These are phyloP conservation scores for Galeopsis tetrahit DNA, from an alignment of 257 asterid species.

Conservation along the genomic window DNA sequence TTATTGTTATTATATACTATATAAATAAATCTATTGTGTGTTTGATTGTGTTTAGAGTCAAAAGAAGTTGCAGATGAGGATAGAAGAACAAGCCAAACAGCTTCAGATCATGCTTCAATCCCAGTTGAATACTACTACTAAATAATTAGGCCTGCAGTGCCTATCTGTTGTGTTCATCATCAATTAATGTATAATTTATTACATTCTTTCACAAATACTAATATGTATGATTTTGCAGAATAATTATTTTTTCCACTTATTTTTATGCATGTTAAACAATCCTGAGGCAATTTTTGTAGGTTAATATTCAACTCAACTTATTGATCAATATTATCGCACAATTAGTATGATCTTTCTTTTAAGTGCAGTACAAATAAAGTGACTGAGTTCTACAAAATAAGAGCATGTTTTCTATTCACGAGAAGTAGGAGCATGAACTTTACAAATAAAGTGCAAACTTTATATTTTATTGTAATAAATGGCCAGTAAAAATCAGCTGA, in stretches of 20 bases:
- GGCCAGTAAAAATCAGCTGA: neutral
- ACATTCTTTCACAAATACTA: neutral
- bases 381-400: too few species aligned
- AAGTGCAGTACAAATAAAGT: neutral
- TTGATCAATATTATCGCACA: too few species aligned
- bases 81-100: conserved; percentile 56
- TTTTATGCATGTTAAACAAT: too few species aligned
- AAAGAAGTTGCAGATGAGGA: conserved; percentile 44
- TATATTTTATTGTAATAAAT: neutral
- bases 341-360: too few species aligned
- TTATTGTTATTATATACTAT: neutral
- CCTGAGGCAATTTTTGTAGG: too few species aligned
- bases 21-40: neutral
- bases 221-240: neutral
- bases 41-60: conserved; percentile 36
- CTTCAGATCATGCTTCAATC: conserved; percentile 42
- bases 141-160: neutral
- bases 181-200: neutral
- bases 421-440: too few species aligned
- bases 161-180: neutral
- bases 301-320: too few species aligned
- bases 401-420: too few species aligned
- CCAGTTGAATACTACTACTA: conserved; percentile 29
- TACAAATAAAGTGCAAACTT: neutral
- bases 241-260: neutral